phyloP scores from a whole-genome alignment of 1,284 basidiomycete species.

The Moesziomyces parantarcticus region DNA sequence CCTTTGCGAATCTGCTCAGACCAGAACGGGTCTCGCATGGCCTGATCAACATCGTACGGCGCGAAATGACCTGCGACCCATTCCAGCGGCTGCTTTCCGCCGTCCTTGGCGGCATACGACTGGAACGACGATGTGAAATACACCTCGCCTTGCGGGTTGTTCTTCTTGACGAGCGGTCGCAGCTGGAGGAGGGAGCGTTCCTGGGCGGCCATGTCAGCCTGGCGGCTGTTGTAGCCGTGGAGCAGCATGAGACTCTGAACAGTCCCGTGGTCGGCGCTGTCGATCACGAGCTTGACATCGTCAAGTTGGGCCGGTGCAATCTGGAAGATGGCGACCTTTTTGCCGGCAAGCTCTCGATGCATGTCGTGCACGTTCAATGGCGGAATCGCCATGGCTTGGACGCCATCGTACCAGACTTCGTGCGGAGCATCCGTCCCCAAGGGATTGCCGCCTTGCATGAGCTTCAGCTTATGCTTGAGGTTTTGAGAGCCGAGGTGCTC shows the following conservation, averaged over 20 bases:
- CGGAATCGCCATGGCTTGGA: neutral
- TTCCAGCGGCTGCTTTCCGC: slow-evolving; percentile 29
- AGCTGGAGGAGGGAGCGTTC: slow-evolving; percentile 13
- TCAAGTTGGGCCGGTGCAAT: slow-evolving; percentile 16
- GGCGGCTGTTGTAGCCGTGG: slow-evolving; percentile 42
- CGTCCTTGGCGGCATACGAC: slow-evolving; percentile 17
- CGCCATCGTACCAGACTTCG: slow-evolving; percentile 21
- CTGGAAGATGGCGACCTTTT: slow-evolving; percentile 26
- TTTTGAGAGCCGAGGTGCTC: neutral
- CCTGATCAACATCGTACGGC: slow-evolving; percentile 20
- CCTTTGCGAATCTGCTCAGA: slow-evolving; percentile 5
- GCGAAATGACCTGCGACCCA: slow-evolving; percentile 13
- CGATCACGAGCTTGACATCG: slow-evolving; percentile 11
- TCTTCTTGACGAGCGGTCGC: neutral
- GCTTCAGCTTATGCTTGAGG: slow-evolving; percentile 4
- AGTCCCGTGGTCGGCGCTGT: slow-evolving; percentile 11
- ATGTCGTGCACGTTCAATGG: neutral
- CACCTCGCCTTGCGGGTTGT: slow-evolving; percentile 12
- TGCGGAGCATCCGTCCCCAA: slow-evolving; percentile 1
- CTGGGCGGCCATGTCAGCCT: slow-evolving; percentile 6
- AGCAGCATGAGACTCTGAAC: slow-evolving; percentile 29
- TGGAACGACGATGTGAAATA: slow-evolving; percentile 25
- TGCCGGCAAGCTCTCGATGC: slow-evolving; percentile 3
- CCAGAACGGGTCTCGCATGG: slow-evolving; percentile 34
- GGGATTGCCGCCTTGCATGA: slow-evolving; percentile 11